These are phyloP conservation scores for Phyllosticta ampelicida DNA, from an alignment of 2,329 filamentous ascomycete genomes.

Conservation along the genomic window DNA sequence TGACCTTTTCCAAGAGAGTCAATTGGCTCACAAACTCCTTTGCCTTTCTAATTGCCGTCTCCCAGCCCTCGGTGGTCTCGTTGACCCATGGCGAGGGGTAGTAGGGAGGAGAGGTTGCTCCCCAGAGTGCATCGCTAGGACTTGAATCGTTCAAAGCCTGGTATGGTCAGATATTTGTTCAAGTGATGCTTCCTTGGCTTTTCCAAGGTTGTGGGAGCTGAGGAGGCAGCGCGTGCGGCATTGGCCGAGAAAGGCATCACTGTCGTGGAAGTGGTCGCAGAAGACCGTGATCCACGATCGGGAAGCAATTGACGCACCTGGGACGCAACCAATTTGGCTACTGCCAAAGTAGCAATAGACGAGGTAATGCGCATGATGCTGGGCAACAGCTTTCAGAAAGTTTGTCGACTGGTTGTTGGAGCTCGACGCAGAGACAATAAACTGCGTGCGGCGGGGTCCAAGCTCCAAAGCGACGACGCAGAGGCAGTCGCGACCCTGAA, in stretches of 20 bases:
- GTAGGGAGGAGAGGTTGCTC: constrained; percentile 47
- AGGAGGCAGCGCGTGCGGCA: neutral
- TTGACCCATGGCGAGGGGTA: constrained; percentile 87
- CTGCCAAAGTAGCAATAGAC: constrained; percentile 5
- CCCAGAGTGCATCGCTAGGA: constrained; percentile 7
- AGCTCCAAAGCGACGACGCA: neutral
- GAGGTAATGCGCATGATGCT: constrained; percentile 7
- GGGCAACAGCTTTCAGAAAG: neutral
- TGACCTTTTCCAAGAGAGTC: constrained; percentile 83
- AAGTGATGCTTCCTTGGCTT: neutral
- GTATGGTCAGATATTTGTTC: neutral
- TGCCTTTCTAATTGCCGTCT: constrained; percentile 63
- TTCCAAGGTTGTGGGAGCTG: neutral
- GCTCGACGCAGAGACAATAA: neutral
- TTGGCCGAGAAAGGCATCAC: neutral
- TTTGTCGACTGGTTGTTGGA: neutral
- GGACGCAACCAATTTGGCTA: neutral
- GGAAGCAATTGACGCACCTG: constrained; percentile 1
- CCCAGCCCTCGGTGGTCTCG: constrained; percentile 58
- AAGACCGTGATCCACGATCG: neutral
- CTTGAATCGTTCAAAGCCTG: constrained; percentile 5
- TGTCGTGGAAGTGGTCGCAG: neutral
- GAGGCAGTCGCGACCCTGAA: neutral
- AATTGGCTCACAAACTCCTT: constrained; percentile 70
- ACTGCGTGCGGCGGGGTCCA: neutral